Evolutionary conservation across 306 rosid species (phyloP).

Genomic region (Adenanthera pavonina): DNA sequence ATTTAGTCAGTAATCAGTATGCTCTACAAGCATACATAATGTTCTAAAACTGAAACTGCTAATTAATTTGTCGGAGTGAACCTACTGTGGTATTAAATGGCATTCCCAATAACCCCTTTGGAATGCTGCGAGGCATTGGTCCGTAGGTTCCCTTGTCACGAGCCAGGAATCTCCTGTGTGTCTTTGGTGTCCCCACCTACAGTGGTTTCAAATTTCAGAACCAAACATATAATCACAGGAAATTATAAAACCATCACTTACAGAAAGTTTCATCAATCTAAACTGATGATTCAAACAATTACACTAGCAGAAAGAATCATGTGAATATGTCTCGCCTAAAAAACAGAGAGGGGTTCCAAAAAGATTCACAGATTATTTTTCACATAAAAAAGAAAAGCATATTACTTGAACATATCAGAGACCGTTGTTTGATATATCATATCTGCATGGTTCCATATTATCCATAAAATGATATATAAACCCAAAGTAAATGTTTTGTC

Average conservation of each 20-base stretch:
- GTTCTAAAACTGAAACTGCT: constrained; percentile 27
- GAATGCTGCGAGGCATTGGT: constrained; percentile 87
- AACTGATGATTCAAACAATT: constrained; percentile 10
- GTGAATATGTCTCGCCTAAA: background rate
- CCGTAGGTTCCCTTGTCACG: constrained; percentile 90
- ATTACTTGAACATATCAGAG: background rate
- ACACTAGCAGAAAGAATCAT: background rate
- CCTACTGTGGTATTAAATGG: constrained; percentile 96
- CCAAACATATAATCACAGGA: constrained; percentile 4
- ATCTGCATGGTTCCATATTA: background rate
- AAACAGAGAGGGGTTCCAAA: background rate
- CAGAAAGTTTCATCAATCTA: constrained; percentile 18
- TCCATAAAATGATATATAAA: background rate
- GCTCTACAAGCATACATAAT: constrained; percentile 28
- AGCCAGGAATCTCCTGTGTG: constrained; percentile 87
- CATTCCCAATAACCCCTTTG: constrained; percentile 94
- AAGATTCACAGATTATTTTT: background rate
- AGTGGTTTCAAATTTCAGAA: constrained; percentile 37
- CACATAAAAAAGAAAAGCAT: background rate
- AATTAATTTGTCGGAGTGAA: constrained; percentile 18
- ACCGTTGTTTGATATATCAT: constrained; percentile 2
- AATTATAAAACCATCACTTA: background rate
- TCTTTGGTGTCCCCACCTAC: constrained; percentile 96
- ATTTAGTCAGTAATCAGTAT: constrained; percentile 35
- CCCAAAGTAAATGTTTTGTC: constrained; percentile 8